These are phyloP conservation scores for Vaccinium macrocarpon DNA, from an alignment of 148 eudicot species.

Conservation along the genomic window DNA sequence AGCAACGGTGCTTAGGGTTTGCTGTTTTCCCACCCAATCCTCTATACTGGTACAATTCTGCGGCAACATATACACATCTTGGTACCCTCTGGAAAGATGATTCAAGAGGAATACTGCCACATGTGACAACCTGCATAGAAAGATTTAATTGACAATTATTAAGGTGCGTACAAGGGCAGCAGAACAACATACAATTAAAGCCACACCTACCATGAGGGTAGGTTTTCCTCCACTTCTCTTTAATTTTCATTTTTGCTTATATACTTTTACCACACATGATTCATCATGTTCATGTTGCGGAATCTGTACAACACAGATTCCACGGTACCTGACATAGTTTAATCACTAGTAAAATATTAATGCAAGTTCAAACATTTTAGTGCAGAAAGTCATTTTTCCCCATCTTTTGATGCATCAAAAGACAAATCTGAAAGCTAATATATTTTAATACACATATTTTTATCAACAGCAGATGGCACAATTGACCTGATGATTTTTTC, in stretches of 20 bases:
- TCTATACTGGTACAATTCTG: slow-evolving; percentile 74
- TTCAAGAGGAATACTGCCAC: slow-evolving; percentile 93
- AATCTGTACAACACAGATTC: background rate
- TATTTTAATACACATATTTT: background rate
- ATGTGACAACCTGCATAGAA: slow-evolving; percentile 74
- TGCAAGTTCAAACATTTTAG: background rate
- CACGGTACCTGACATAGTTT: background rate
- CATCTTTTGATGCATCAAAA: background rate
- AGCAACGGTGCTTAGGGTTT: slow-evolving; percentile 60
- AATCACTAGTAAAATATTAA: background rate
- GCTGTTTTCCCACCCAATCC: slow-evolving; percentile 83
- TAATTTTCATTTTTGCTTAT: background rate
- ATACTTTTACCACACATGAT: background rate
- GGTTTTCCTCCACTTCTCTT: background rate
- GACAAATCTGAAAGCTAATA: background rate
- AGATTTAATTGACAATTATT: background rate
- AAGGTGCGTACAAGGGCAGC: slow-evolving; percentile 1
- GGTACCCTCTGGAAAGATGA: slow-evolving; percentile 81
- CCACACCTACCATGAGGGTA: background rate
- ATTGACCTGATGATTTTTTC: background rate
- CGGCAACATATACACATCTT: slow-evolving; percentile 79
- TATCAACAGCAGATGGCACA: background rate
- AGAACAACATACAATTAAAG: background rate
- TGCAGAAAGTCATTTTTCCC: background rate
- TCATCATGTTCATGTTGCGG: background rate